A percentile compares a stretch with the other conserved stretches of the same genome.
phyloP scores from a whole-genome alignment of 805 yeast genomes.

The Ogataea corticis region DNA sequence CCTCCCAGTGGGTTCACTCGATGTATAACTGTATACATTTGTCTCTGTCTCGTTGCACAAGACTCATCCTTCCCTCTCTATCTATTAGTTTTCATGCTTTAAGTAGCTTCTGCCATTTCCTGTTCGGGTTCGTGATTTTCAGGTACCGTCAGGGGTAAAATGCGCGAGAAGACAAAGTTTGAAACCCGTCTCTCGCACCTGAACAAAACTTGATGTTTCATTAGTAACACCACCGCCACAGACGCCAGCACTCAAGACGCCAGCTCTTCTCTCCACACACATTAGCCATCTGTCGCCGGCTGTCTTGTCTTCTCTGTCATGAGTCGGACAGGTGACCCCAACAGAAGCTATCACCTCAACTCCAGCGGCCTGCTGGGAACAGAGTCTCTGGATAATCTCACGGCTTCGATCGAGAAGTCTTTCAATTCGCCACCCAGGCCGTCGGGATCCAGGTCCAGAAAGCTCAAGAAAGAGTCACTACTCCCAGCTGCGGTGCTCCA shows the following conservation, averaged over 20 bases:
- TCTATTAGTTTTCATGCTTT: no score
- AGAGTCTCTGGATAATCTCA: conserved; percentile 18
- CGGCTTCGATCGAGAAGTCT: conserved; percentile 21
- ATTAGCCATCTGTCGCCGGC: no score
- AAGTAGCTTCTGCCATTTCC: not conserved
- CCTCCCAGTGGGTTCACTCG: no score
- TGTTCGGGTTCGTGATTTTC: not conserved
- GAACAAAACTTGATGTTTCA: not conserved
- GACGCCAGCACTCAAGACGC: no score
- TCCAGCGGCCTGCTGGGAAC: conserved; percentile 21
- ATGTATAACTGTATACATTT: no score
- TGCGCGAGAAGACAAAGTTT: conserved; percentile 2
- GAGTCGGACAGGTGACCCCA: conserved; percentile 16
- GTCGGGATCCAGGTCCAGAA: not conserved
- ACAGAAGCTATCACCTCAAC: conserved; percentile 12
- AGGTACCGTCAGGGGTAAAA: conserved; percentile 7
- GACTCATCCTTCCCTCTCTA: no score
- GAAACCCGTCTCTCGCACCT: not conserved
- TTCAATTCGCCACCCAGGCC: conserved; percentile 14
- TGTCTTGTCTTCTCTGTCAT: conserved; percentile 1
- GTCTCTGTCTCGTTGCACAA: no score
- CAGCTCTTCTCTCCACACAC: no score
- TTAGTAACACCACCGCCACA: no score
- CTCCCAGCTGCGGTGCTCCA: conserved; percentile 8
- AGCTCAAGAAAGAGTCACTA: not conserved